These are phyloP conservation scores for Metschnikowia baotianmanensis DNA, from an alignment of 805 yeast species.

Conservation along the genomic window DNA sequence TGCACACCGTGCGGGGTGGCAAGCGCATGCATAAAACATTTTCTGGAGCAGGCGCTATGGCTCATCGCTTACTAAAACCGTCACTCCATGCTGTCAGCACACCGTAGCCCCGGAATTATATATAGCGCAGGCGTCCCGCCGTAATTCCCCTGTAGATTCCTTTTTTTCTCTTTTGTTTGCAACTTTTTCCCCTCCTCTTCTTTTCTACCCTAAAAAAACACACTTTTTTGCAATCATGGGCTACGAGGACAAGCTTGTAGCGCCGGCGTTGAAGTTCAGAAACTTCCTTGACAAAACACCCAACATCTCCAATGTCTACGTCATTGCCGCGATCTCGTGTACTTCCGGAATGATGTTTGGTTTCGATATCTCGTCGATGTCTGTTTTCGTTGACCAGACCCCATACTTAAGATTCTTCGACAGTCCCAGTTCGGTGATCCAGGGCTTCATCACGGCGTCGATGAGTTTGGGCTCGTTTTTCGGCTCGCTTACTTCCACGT, in stretches of 20 bases:
- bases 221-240: conserved; percentile 27
- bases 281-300: conserved; percentile 33
- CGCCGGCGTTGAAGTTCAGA: conserved; percentile 36
- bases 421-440: conserved; percentile 52
- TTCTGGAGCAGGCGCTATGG: no score
- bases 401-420: conserved; percentile 53
- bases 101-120: no score
- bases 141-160: background rate
- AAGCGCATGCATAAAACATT: no score
- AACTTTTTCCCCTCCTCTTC: no score
- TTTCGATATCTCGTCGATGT: conserved; percentile 69
- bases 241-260: conserved; percentile 33
- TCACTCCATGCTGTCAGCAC: no score
- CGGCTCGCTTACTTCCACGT: conserved; percentile 51
- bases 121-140: no score
- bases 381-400: conserved; percentile 53
- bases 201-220: no score
- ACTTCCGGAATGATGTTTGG: conserved; percentile 26
- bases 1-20: no score
- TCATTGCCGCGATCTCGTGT: conserved; percentile 20
- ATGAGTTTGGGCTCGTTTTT: conserved; percentile 76
- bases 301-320: conserved; percentile 53
- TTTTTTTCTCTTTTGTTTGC: background rate
- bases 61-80: no score
- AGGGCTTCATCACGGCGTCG: conserved; percentile 73